Evolutionary conservation across 2,329 filamentous ascomycete genomes (phyloP).

Genomic region (Exophiala alcalophila): DNA sequence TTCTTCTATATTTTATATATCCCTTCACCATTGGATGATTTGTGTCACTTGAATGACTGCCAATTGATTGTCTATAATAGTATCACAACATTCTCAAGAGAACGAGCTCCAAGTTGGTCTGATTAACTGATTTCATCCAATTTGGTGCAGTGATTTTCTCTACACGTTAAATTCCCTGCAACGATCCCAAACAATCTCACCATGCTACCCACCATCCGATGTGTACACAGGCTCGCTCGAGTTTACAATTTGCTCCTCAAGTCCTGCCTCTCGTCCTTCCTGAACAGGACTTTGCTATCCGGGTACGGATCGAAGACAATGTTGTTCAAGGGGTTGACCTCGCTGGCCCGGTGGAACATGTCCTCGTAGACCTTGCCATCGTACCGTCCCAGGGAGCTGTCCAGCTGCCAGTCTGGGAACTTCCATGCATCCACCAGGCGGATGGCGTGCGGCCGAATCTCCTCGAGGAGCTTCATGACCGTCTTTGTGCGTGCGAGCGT

Average conservation of each 20-base stretch:
- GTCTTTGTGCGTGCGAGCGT: conserved; percentile 64
- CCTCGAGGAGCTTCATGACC: conserved; percentile 67
- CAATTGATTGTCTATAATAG: too few species aligned
- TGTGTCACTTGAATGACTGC: too few species aligned
- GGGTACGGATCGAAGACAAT: conserved; percentile 72
- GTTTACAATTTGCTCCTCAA: conserved; percentile 29
- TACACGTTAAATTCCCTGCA: too few species aligned
- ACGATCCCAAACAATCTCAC: too few species aligned
- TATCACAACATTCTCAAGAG: too few species aligned
- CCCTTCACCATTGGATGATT: too few species aligned
- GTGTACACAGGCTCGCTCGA: too few species aligned
- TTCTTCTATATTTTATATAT: too few species aligned
- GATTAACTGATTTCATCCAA: too few species aligned
- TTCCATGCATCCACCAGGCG: conserved; percentile 70
- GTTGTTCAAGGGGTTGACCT: conserved; percentile 70
- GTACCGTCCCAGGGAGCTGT: conserved; percentile 65
- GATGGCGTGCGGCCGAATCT: conserved; percentile 71
- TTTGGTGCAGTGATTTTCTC: too few species aligned
- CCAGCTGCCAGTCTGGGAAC: conserved; percentile 75
- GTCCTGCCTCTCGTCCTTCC: conserved; percentile 46
- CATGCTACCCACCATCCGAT: too few species aligned
- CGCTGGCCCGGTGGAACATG: conserved; percentile 68
- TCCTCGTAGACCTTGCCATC: conserved; percentile 78
- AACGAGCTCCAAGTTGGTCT: too few species aligned
- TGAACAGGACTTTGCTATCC: conserved; percentile 59